Base-by-base conservation (phyloP, 2,329 filamentous ascomycete species). In the Claviceps sp. region DNA sequence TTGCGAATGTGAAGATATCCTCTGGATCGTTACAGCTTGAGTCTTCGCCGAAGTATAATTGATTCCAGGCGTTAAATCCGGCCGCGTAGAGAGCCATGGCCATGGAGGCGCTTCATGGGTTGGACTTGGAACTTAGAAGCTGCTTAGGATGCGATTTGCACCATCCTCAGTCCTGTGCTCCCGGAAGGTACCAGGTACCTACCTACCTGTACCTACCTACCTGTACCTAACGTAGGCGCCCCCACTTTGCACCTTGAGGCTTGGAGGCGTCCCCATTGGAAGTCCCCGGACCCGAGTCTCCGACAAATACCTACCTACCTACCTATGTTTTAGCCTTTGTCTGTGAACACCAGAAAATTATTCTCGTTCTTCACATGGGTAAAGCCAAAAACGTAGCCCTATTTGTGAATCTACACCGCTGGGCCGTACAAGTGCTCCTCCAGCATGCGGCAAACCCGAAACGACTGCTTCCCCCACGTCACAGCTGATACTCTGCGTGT, bases 31-130 rank as follows among this genome's bases (percentile, higher is more conserved):
- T 47, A 4, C 54, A 54, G 16, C 43, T 7, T 7, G 9, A 47
- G 7, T 43, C 34, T 18, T 14, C n/a, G 6, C 53, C 54, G 13
- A 79, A 74, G 2, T 60, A 56, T 16, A 82, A 68, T 58, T 82
- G 78, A 52, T 65, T 63, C 76, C 76, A 82, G 51, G 77, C 76
- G 59, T 83, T 82, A 64, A 78, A 75, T 42, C 79, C 79, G 2
- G 74, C 58, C 43, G 72, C 76, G 59, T 75, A 77, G 5, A 83
- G 62, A 50, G 74, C 67, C 75, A 78, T 72, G 36, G 74, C 67
- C 75, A 78, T 72, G 26, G 22, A 38, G 18, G 24, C 16, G 43
- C 18, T n/a, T 8, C 13, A 30, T 22, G 41, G 30, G 45, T 37
- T 30, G 22, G 22, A 7, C 40, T 42, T 41, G 38, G 3, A 18